These are phyloP conservation scores for Aspergillus carbonarius DNA, from an alignment of 2,329 filamentous ascomycete species.

Conservation along the genomic window DNA sequence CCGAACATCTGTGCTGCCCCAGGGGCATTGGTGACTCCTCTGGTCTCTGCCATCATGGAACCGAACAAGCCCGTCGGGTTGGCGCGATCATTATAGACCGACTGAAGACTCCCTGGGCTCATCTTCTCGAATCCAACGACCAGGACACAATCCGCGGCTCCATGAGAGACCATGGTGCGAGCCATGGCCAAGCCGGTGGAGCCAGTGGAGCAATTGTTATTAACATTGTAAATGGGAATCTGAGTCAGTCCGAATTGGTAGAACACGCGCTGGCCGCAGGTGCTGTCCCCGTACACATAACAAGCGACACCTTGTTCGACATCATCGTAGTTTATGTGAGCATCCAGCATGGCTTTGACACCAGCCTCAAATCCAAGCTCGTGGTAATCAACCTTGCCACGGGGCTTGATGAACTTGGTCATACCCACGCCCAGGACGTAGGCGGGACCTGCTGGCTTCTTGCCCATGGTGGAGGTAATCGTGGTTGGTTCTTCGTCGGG, in stretches of 20 bases:
- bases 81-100: conserved; percentile 79
- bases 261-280: conserved; percentile 93
- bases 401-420: conserved; percentile 98
- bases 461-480: conserved; percentile 46
- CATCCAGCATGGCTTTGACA: conserved; percentile 74
- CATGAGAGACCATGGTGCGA: conserved; percentile 73
- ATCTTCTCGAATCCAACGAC: conserved; percentile 99
- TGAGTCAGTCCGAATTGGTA: conserved; percentile 98
- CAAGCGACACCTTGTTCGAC: conserved; percentile 95
- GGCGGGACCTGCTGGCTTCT: conserved; percentile 54
- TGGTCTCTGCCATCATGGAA: conserved; percentile 78
- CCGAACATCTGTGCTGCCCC: conserved; percentile 92
- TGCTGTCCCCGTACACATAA: conserved; percentile 96
- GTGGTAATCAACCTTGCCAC: conserved; percentile 90
- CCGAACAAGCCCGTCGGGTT: conserved; percentile 72
- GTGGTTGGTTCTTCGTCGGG: conserved; percentile 19
- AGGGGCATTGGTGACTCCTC: conserved; percentile 78
- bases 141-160: conserved; percentile 81
- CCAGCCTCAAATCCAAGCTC: conserved; percentile 92
- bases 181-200: conserved; percentile 85
- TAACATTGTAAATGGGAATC: conserved; percentile 96
- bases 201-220: conserved; percentile 98
- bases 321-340: conserved; percentile 90
- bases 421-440: conserved; percentile 98
- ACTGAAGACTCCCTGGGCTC: conserved; percentile 83